Percentiles rank a stretch among this genome's conserved stretches.
Evolutionary conservation across 148 eudicot genomes (phyloP).

Genomic region (Vaccinium vitisidaea): DNA sequence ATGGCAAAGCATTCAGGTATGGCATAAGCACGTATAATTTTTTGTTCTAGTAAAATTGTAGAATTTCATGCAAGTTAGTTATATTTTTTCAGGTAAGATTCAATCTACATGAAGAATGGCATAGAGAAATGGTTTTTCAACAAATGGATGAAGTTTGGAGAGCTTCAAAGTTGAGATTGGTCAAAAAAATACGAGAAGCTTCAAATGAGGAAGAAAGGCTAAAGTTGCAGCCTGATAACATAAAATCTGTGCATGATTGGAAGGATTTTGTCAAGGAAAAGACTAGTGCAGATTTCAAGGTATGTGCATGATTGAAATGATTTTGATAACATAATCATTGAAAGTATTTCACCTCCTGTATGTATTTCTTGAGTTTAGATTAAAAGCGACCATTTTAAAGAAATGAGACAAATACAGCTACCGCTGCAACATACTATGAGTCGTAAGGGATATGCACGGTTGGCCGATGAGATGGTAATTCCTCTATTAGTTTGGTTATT

Average conservation of each 20-base stretch:
- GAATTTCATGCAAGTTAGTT: not conserved
- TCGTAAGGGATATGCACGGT: not conserved
- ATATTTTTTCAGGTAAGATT: not conserved
- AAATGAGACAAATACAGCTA: not conserved
- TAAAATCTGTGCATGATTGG: not conserved
- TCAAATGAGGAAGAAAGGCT: not conserved
- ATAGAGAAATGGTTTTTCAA: not conserved
- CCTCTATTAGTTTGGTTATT: not conserved
- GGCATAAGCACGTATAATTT: not conserved
- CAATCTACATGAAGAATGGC: not conserved
- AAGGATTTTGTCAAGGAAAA: not conserved
- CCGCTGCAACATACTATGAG: not conserved
- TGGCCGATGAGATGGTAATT: not conserved
- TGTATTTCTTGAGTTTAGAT: not conserved
- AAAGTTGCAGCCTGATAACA: not conserved
- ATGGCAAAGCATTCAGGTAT: not conserved
- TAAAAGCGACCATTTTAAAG: too few relatives aligned
- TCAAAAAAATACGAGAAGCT: not conserved
- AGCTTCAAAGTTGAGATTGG: not conserved
- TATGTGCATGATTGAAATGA: not conserved
- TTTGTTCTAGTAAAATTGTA: too few relatives aligned
- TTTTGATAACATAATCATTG: too few relatives aligned
- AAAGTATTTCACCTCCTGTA: too few relatives aligned
- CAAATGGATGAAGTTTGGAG: not conserved
- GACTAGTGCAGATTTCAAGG: not conserved